Base-by-base conservation (phyloP, 1,139 yeast genomes). In the Starmera stellimalicola region DNA sequence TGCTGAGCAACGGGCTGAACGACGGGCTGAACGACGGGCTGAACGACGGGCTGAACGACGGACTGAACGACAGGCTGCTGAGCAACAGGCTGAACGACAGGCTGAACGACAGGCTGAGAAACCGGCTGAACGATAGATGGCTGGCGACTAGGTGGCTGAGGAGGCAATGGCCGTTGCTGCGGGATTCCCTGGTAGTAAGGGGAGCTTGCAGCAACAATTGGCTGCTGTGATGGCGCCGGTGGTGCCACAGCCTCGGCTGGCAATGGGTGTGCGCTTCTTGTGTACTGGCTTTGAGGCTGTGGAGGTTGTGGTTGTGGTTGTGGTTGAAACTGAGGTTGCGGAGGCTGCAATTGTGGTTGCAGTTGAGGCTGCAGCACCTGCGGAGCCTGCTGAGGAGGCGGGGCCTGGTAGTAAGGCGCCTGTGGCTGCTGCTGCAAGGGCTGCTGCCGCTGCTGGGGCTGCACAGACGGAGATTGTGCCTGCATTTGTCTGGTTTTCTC, bases 401-500 rank as follows among this genome's bases (percentile, higher is more conserved):
- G 39, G 24, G 32, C 38, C 17, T 25, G 38, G 20, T 33, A 37
- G 16, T 25, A 12, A 15, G 18, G 29, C 16, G 18, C n/a, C 26
- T 36, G 38, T 25, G 29, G 35, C 24, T 27, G 37, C 3, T 33
- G 36, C 15, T 23, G 46, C 32, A 32, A 38, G 25, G 15, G 16
- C 28, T 38, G 40, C 19, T 34, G 38, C 6, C 17, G 40, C 19
- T 34, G 38, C 6, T 16, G 18, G 6, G 28, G 27, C 20, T 29
- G 40, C 9, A 22, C 24, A 16, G 31, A 5, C 29, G 32, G 39
- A 10, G 24, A 34, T 22, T 31, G 37, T 17, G 18, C 24, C 41
- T 30, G 40, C 29, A 33, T 37, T 37, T 36, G 33, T 18, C 28
- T 31, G 28, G 27, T 45, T 41, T 38, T 38, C 27, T 47, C 44